phyloP scores from a whole-genome alignment of 2,329 filamentous ascomycete genomes.

The Ascosphaera apis region DNA sequence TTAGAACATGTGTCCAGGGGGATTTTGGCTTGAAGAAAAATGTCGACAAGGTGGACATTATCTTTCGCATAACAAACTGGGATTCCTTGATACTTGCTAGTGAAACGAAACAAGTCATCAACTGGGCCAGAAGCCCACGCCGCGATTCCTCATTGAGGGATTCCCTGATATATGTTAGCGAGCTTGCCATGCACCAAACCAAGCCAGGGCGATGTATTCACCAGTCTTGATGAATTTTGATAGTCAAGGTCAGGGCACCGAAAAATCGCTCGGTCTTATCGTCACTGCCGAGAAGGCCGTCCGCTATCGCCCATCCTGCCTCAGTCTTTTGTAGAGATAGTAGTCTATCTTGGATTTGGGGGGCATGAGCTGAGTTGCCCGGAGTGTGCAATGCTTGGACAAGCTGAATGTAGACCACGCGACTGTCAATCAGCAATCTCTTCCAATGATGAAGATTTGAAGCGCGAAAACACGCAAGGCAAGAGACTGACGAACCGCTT shows the following conservation, averaged over 20 bases:
- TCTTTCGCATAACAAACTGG: constrained; percentile 22
- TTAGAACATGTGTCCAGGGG: constrained; percentile 16
- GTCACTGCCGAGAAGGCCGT: constrained; percentile 44
- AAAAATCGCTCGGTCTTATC: constrained; percentile 72
- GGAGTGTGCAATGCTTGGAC: constrained; percentile 19
- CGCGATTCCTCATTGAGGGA: constrained; percentile 14
- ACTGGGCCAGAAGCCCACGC: constrained; percentile 15
- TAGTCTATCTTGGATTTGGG: constrained; percentile 46
- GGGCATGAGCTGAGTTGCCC: constrained; percentile 21
- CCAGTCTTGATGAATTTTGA: constrained; percentile 89
- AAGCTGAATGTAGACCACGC: constrained; percentile 11
- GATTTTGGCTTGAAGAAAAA: constrained; percentile 19
- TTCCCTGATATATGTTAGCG: constrained; percentile 11
- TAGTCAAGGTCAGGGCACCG: constrained; percentile 72
- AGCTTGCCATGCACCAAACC: not conserved
- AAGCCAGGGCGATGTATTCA: constrained; percentile 15
- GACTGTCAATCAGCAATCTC: not conserved
- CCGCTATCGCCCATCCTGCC: constrained; percentile 67
- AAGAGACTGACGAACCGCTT: not conserved
- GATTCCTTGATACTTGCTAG: constrained; percentile 17
- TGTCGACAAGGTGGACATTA: constrained; percentile 21
- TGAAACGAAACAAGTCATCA: constrained; percentile 21
- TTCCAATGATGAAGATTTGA: not conserved
- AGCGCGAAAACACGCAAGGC: too few relatives aligned
- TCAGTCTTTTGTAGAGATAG: constrained; percentile 57